Evolutionary conservation across 179 eudicot genomes (phyloP).

Genomic region (Sideroxylon spinosum): DNA sequence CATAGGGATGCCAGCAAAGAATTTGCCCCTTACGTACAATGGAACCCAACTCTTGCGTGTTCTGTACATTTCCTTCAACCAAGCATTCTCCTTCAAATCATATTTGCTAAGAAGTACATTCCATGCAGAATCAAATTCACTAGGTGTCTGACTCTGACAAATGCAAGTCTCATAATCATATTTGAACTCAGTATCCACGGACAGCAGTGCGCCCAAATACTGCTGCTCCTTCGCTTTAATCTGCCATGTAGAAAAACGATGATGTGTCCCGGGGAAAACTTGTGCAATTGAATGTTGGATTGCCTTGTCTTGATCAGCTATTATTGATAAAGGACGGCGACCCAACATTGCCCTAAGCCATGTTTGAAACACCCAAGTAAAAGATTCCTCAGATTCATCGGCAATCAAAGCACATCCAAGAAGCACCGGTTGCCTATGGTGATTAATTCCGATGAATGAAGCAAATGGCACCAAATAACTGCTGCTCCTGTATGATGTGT

Average conservation of each 20-base stretch:
- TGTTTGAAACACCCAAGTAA: conserved; percentile 49
- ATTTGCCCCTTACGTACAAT: conserved; percentile 30
- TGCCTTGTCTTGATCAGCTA: conserved; percentile 46
- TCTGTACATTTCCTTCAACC: conserved; percentile 46
- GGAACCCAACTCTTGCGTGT: conserved; percentile 55
- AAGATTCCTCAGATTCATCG: conserved; percentile 49
- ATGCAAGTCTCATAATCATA: conserved; percentile 44
- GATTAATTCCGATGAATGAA: conserved; percentile 48
- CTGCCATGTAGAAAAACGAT: conserved; percentile 51
- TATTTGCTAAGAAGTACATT: conserved; percentile 38
- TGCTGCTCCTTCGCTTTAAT: conserved; percentile 37
- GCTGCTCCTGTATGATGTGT: conserved; percentile 40
- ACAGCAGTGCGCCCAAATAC: conserved; percentile 38
- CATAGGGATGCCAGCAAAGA: conserved; percentile 41
- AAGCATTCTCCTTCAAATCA: conserved; percentile 35
- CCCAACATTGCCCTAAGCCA: conserved; percentile 57
- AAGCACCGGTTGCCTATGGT: conserved; percentile 51
- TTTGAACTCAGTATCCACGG: conserved; percentile 41
- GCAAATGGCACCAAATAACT: conserved; percentile 44
- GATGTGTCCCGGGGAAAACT: conserved; percentile 49
- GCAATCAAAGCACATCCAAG: conserved; percentile 54
- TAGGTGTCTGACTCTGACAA: conserved; percentile 44
- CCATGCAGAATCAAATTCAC: conserved; percentile 52
- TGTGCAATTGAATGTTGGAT: conserved; percentile 41
- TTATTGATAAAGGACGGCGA: conserved; percentile 37